A percentile compares a stretch with the other conserved stretches of the same genome.
Evolutionary conservation across 164 flowering plant genomes (phyloP).

Genomic region (Vitis amurensis): DNA sequence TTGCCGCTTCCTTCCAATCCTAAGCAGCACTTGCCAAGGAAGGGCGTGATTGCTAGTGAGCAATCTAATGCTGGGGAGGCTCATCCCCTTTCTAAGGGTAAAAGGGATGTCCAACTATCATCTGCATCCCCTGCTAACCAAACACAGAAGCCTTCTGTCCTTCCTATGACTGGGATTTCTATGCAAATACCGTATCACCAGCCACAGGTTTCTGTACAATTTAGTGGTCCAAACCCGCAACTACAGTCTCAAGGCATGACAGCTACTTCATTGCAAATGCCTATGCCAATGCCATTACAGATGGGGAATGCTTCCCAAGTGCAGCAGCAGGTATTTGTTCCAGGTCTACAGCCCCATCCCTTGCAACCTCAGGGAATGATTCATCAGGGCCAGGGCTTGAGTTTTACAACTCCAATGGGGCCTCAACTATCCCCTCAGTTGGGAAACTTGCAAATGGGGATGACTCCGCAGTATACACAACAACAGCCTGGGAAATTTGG

Average conservation of each 20-base stretch:
- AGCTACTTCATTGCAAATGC: constrained; percentile 48
- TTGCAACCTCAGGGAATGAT: constrained; percentile 66
- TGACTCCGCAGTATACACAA: constrained; percentile 55
- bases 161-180: constrained; percentile 48
- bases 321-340: constrained; percentile 68
- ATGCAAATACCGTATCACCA: constrained; percentile 64
- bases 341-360: constrained; percentile 64
- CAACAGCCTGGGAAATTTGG: constrained; percentile 63
- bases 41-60: constrained; percentile 34
- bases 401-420: constrained; percentile 58
- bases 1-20: constrained; percentile 55
- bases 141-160: constrained; percentile 54
- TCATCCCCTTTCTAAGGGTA: constrained; percentile 39
- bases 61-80: constrained; percentile 42
- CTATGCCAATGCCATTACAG: constrained; percentile 51
- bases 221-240: constrained; percentile 32
- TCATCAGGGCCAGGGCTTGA: constrained; percentile 71
- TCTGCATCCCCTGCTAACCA: constrained; percentile 30
- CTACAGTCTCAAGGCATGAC: constrained; percentile 12
- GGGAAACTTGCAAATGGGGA: constrained; percentile 58
- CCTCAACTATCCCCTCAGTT: constrained; percentile 67
- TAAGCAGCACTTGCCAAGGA: constrained; percentile 52
- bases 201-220: constrained; percentile 57
- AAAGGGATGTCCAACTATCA: constrained; percentile 47
- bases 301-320: constrained; percentile 63